Evolutionary conservation across 1,284 basidiomycete genomes (phyloP), one percentile per base, ranked within the genome.

Genomic region (Ustilago loliicola): DNA sequence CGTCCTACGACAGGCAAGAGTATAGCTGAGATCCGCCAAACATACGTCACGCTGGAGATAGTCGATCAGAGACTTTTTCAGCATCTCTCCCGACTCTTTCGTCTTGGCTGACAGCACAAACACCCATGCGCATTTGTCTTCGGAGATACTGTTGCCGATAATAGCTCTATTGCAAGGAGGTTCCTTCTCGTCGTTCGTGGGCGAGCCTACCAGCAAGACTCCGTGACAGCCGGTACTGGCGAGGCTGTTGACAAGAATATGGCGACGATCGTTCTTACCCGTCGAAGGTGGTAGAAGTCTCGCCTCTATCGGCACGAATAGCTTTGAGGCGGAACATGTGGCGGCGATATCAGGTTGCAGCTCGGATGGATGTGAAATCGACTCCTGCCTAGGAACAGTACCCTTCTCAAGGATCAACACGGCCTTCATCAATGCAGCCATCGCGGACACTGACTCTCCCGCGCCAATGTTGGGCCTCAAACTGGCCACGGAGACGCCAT

Each of bases 371-470:
- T 59, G 32, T 2, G 66, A n/a, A 23, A 66, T 61, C 5, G 64
- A 66, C 25, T 72, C 45, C n/a, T 77, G 74, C 15, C 70, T 57
- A 11, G 78, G 78, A 1, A 80, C 53, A 11, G 50, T 51, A 1
- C 51, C 66, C 17, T 73, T 56, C 10, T 72, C 48, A 13, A 80
- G 48, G 56, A 78, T 75, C 38, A 72, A 55, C 17, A 80, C 64
- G 2, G 75, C 66, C 42, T 80, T 80, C 51, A 80, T 78, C 30
- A 80, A 65, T 10, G 70, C 66, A 8, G 71, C 68, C 67, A 80
- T 75, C 1, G 72, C 75, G 1, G 73, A 71, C 3, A 77, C 79
- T 1, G 79, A 72, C 50, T 80, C 79, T 23, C 71, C 66, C 10
- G 68, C 75, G 17, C 79, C 79, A 1, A 80, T 30, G 29, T 78